These are phyloP conservation scores for Wickerhamomyces alni DNA, from an alignment of 805 yeast species.

Conservation along the genomic window DNA sequence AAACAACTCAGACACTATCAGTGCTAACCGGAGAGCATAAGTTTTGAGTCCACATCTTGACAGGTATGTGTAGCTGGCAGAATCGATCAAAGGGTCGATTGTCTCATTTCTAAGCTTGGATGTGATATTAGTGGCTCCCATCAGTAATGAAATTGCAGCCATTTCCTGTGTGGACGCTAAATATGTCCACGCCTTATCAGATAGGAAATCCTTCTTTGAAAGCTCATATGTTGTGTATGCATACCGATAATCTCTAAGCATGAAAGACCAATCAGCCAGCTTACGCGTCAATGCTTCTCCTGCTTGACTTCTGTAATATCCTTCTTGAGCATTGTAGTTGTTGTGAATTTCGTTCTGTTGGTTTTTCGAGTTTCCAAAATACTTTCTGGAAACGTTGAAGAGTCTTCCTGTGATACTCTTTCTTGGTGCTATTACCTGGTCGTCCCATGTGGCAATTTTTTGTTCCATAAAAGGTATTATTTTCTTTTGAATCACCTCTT, in stretches of 20 bases:
- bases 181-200: slow-evolving; percentile 75
- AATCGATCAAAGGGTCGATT: slow-evolving; percentile 46
- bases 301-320: slow-evolving; percentile 54
- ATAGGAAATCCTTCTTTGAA: slow-evolving; percentile 67
- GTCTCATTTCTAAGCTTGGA: slow-evolving; percentile 37
- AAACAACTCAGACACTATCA: slow-evolving; percentile 69
- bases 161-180: slow-evolving; percentile 86
- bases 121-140: slow-evolving; percentile 44
- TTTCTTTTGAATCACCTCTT: slow-evolving; percentile 30
- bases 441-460: slow-evolving; percentile 80
- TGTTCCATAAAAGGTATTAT: slow-evolving; percentile 78
- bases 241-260: slow-evolving; percentile 81
- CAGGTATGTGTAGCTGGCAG: slow-evolving; percentile 66
- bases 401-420: slow-evolving; percentile 70
- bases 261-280: slow-evolving; percentile 88
- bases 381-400: slow-evolving; percentile 59
- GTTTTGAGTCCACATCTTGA: slow-evolving; percentile 66
- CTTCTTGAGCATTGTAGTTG: slow-evolving; percentile 44
- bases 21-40: slow-evolving; percentile 61
- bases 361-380: slow-evolving; percentile 30
- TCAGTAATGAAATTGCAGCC: slow-evolving; percentile 66
- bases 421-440: slow-evolving; percentile 69
- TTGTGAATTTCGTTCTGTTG: slow-evolving; percentile 21
- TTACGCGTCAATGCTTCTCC: slow-evolving; percentile 73
- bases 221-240: slow-evolving; percentile 83